phyloP scores from a whole-genome alignment of 768 basidiomycete genomes.

The Rhizopogon salebrosus region DNA sequence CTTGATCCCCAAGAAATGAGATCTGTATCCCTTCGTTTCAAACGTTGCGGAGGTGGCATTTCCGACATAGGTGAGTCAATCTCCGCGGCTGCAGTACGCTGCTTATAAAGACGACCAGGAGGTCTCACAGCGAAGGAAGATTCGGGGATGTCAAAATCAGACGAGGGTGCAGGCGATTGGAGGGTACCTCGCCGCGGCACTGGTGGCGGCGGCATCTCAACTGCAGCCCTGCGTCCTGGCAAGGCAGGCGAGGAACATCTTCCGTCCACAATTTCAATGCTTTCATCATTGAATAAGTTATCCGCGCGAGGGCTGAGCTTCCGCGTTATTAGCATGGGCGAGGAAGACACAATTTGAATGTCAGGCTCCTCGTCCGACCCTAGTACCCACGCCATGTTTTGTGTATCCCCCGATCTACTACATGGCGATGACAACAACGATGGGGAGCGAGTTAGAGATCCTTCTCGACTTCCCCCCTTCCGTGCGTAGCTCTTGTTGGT shows the following conservation, averaged over 20 bases:
- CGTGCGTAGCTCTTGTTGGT: neutral
- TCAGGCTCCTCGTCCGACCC: constrained; percentile 59
- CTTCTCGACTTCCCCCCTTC: neutral
- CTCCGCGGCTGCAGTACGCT: constrained; percentile 15
- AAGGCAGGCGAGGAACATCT: constrained; percentile 9
- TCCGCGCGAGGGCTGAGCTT: constrained; percentile 1
- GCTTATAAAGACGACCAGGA: constrained; percentile 26
- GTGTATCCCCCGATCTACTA: constrained; percentile 12
- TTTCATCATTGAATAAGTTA: constrained; percentile 13
- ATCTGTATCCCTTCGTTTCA: constrained; percentile 25
- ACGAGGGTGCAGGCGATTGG: constrained; percentile 12
- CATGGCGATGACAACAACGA: constrained; percentile 8
- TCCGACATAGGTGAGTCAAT: constrained; percentile 27
- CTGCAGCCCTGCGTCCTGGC: constrained; percentile 6
- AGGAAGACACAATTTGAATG: constrained; percentile 48
- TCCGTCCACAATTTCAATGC: constrained; percentile 19
- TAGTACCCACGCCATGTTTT: constrained; percentile 61
- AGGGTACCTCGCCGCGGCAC: constrained; percentile 24
- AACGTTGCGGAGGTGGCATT: constrained; percentile 26
- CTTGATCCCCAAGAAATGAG: constrained; percentile 13
- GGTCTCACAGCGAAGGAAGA: constrained; percentile 44
- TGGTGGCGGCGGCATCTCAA: constrained; percentile 31
- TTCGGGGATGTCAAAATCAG: constrained; percentile 26
- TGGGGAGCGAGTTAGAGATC: constrained; percentile 14
- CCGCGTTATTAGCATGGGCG: constrained; percentile 29